These are phyloP conservation scores for Candida morakotiae DNA, from an alignment of 805 yeast genomes.

Conservation along the genomic window DNA sequence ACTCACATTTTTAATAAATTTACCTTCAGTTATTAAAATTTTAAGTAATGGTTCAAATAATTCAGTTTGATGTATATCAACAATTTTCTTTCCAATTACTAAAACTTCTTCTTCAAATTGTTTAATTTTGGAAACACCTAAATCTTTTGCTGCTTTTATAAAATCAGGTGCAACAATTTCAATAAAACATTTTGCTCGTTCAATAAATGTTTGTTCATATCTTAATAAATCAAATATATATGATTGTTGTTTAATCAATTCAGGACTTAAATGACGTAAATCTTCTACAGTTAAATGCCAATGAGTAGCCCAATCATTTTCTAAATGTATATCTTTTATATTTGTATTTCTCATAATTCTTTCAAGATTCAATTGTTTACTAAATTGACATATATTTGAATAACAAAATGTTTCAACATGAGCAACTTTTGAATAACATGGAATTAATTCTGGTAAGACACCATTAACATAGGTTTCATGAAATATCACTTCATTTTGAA, in stretches of 20 bases:
- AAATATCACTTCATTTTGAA: constrained; percentile 12
- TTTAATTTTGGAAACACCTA: constrained; percentile 20
- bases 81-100: constrained; percentile 51
- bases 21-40: constrained; percentile 59
- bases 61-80: constrained; percentile 49
- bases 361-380: constrained; percentile 27
- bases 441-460: constrained; percentile 40
- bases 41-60: constrained; percentile 56
- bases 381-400: constrained; percentile 33
- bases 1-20: constrained; percentile 49
- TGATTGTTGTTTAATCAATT: constrained; percentile 63
- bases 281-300: constrained; percentile 61
- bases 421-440: constrained; percentile 41
- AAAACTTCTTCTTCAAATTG: constrained; percentile 55
- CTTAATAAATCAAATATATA: constrained; percentile 71
- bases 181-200: constrained; percentile 61
- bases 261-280: constrained; percentile 44
- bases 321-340: constrained; percentile 28
- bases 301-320: constrained; percentile 59
- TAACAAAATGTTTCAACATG: constrained; percentile 25
- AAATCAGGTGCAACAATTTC: constrained; percentile 42
- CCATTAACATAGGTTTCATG: constrained; percentile 27
- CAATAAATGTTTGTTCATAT: constrained; percentile 66
- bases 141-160: constrained; percentile 22
- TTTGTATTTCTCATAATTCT: constrained; percentile 19